Base-by-base conservation (phyloP, 2,329 filamentous ascomycete species). In the Sclerotinia minor region DNA sequence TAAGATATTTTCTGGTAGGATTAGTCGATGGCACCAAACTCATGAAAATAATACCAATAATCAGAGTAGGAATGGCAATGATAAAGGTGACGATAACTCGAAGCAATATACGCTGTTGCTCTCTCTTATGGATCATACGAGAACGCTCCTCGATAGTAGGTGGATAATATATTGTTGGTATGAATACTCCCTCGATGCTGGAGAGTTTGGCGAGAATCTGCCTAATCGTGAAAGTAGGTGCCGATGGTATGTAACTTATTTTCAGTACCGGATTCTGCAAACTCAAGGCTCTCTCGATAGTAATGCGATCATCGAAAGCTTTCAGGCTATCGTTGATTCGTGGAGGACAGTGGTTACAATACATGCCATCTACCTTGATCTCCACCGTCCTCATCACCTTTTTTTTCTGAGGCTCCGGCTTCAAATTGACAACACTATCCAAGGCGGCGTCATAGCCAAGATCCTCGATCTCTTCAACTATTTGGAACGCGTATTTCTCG, bases 31-130 rank as follows among this genome's bases (percentile, higher is more conserved):
- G 81, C 0, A 97, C 84, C 1, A 97, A 83, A 69, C 86, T 92
- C 94, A 97, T 97, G 80, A 92, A 96, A 1, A 96, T 88, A 65
- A 97, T 92, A 3, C 94, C 94, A 50, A 97, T 87, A 63, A 96
- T 77, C 73, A 97, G 94, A 0, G 92, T 92, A 2, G 94, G 94
- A 55, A 97, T 89, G 26, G 90, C 89, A 7, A 90, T 81, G 35
- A 89, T 74, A 38, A 90, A 78, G 1, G 92, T 89, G 67, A 96
- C 82, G 1, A 90, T 75, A 21, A 92, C 83, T n/a, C 94, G 88
- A 69, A 85, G 81, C 0, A 94, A 78, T 19, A 96, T 85, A 44
- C 88, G 84, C 32, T 81, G 84, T 73, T 89, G 87, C 74, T 96
- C 92, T 68, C 85, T 85, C 26, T 83, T 82, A 69, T 91, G 89